Base-by-base conservation (phyloP, 306 rosid species). In the Vigna mungo region DNA sequence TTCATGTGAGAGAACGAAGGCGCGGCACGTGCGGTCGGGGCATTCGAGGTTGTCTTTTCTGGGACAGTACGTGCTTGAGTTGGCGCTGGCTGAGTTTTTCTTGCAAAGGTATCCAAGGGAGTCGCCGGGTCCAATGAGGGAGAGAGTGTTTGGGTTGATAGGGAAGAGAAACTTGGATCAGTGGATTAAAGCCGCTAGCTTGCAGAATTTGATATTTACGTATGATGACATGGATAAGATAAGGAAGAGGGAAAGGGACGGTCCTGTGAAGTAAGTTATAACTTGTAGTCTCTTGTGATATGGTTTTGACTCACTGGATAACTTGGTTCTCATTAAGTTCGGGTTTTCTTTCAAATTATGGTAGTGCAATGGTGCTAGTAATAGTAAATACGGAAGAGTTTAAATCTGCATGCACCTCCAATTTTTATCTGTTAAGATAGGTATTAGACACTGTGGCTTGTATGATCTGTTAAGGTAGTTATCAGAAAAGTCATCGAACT, bases 121-220 rank as follows among this genome's bases (percentile, higher is more conserved):
- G 81, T 85, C 96, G 6, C 99, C 99, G 1, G 97, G 96, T 75
- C 99, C 99, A 0, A 92, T 95, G 97, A 89, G 99, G 83, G 99
- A 95, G 86, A 90, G 99, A 69, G 97, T 95, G 73, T 92, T 71
- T 67, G 97, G 71, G 34, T 80, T 92, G 75, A 95, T 89, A 62
- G 99, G 99, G 79, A 95, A 95, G 89, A 82, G 88, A 78, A 82
- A 62, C 79, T 81, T 95, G 84, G 97, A 97, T 5, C 62, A 51
- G 84, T 90, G 99, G 97, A 89, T 92, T 64, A 87, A 90, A 83
- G 97, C 94, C 0, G 99, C 99, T 43, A 92, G 97, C 83, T 89
- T 95, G 89, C 99, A 95, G 84, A 92, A 92, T 77, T 80, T 95
- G 96, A 75, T 95, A 30, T 90, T 95, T 74, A 93, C 99, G 6